Base-by-base conservation (phyloP, 2,329 filamentous ascomycete species). In the Botrytis sinoallii region DNA sequence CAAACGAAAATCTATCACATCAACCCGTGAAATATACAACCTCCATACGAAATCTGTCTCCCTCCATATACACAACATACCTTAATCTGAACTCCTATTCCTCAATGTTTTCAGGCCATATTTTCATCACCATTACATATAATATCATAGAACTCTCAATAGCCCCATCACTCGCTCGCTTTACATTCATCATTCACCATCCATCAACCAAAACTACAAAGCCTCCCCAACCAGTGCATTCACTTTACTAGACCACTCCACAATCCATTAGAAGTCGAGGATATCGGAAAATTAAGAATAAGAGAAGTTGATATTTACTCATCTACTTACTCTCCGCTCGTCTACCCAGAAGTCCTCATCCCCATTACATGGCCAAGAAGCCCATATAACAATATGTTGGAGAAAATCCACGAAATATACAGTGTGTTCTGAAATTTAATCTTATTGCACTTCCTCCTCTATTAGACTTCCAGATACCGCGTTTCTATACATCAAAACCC, bases 131-230 rank as follows among this genome's bases (percentile, higher is more conserved):
- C 4, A 10, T 48, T 48, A 25, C 3, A 25, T 25, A 48, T 48
- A 2, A 48, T 4, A 1, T 25, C 22, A 42, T 7, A 44, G 8
- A 46, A 22, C 3, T 8, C 2, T 0, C 14, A 55, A 29, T 2
- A 16, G 9, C 3, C 9, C n/a, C 12, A 8, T 29, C 1, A 0
- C n/a, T 16, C 29, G 12, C 5, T n/a, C 12, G 10, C 48, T 55
- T 25, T 7, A 3, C 5, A 55, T 29, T 55, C 25, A 55, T 55
- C 4, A 14, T 14, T 55, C 25, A n/a, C 7, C 12, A 55, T 55
- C 25, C 22, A 55, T 55, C 48, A 52, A 10, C 3, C 22, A 48
- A 48, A 48, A 9, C 46, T 48, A 25, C 22, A 25, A 1, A 0
- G 9, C 22, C 3, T 25, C 4, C 9, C 22, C 22, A 12, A 9